phyloP scores from a whole-genome alignment of 495 filamentous ascomycete species.

The Daldinia loculata region DNA sequence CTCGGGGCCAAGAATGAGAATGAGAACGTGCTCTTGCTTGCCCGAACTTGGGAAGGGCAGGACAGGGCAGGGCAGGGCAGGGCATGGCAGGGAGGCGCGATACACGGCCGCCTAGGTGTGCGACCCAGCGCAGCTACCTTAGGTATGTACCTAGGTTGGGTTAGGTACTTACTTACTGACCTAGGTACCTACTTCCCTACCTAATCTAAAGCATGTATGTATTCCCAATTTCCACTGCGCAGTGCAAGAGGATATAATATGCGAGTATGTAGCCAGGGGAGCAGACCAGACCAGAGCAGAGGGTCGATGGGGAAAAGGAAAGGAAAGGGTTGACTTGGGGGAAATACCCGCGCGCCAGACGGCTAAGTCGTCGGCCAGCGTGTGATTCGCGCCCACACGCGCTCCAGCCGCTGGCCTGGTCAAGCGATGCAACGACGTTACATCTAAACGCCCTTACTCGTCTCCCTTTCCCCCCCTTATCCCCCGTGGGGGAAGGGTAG shows the following conservation, averaged over 20 bases:
- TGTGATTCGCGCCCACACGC: slow-evolving; percentile 45
- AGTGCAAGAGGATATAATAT: too few species aligned
- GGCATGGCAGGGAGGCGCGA: not conserved
- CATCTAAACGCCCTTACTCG: slow-evolving; percentile 12
- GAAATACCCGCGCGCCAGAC: slow-evolving; percentile 47
- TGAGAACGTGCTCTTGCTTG: not conserved
- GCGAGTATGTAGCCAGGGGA: slow-evolving; percentile 5
- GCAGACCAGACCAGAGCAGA: slow-evolving; percentile 5
- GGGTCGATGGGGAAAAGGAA: not conserved
- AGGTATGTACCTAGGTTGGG: too few species aligned
- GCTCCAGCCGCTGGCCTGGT: slow-evolving; percentile 31
- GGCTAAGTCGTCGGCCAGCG: slow-evolving; percentile 30
- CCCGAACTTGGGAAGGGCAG: not conserved
- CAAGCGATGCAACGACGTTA: slow-evolving; percentile 27
- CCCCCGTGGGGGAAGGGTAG: not conserved
- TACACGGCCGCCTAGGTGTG: not conserved
- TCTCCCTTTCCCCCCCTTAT: too few species aligned
- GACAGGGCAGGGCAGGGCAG: not conserved
- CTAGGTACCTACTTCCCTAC: not conserved
- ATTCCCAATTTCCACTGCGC: too few species aligned
- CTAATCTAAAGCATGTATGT: not conserved
- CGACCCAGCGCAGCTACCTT: too few species aligned
- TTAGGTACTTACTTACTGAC: not conserved
- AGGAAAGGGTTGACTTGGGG: not conserved
- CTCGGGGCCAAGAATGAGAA: not conserved